These are phyloP conservation scores for Tolypocladium guangdongense DNA, from an alignment of 2,329 filamentous ascomycete genomes.

Conservation along the genomic window DNA sequence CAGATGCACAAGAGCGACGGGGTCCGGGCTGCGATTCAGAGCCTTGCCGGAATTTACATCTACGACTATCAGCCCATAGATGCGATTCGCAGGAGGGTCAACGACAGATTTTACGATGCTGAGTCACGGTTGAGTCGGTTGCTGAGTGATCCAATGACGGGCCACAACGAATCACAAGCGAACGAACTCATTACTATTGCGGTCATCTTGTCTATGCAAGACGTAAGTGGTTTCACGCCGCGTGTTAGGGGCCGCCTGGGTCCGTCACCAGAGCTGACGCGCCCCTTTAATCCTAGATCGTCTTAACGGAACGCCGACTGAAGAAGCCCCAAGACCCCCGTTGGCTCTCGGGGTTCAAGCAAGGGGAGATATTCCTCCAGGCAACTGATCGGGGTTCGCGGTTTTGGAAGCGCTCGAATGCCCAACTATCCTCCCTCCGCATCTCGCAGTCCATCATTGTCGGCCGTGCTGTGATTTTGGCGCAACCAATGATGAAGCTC, in stretches of 20 bases:
- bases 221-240: slow-evolving; percentile 15
- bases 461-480: slow-evolving; percentile 26
- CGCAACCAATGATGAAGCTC: slow-evolving; percentile 26
- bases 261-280: background rate
- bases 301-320: slow-evolving; percentile 24
- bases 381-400: slow-evolving; percentile 22
- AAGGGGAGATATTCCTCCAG: slow-evolving; percentile 23
- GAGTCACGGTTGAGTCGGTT: slow-evolving; percentile 19
- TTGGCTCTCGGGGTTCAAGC: slow-evolving; percentile 26
- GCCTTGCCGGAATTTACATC: slow-evolving; percentile 28
- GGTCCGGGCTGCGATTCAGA: slow-evolving; percentile 26
- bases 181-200: slow-evolving; percentile 26
- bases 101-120: slow-evolving; percentile 18
- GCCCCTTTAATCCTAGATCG: slow-evolving; percentile 13
- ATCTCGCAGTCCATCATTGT: slow-evolving; percentile 28
- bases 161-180: slow-evolving; percentile 10
- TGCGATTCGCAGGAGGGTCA: slow-evolving; percentile 19
- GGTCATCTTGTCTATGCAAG: slow-evolving; percentile 27
- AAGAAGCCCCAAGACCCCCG: slow-evolving; percentile 21
- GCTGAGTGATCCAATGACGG: slow-evolving; percentile 13
- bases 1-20: slow-evolving; percentile 24
- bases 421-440: slow-evolving; percentile 22
- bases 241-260: background rate
- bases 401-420: slow-evolving; percentile 22
- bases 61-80: slow-evolving; percentile 27